Evolutionary conservation across 23 red algal species (phyloP).

Genomic region (Gracilariopsis chorda): DNA sequence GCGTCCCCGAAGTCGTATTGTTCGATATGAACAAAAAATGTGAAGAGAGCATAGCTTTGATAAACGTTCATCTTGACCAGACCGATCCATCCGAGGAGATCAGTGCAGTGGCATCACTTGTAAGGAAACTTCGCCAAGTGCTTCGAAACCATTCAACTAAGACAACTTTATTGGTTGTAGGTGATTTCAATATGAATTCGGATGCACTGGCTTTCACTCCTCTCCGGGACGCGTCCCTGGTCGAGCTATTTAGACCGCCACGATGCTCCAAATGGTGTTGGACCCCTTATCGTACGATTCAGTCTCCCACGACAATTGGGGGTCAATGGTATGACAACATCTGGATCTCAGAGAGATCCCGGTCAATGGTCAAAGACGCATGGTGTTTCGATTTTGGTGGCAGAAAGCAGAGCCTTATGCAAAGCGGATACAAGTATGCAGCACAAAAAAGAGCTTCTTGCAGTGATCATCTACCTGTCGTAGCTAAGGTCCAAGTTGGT

Average conservation of each 20-base stretch:
- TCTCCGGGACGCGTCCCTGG: conserved; percentile 6
- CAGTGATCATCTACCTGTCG: conserved; percentile 51
- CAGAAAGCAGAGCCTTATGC: neutral
- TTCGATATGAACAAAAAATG: neutral
- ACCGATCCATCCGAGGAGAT: conserved; percentile 19
- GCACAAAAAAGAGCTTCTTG: neutral
- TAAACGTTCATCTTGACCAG: conserved; percentile 44
- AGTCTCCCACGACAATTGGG: conserved; percentile 24
- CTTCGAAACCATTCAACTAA: neutral
- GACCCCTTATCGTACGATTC: conserved; percentile 25
- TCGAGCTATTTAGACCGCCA: conserved; percentile 42
- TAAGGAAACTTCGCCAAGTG: neutral
- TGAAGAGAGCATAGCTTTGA: conserved; percentile 1
- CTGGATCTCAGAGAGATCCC: conserved; percentile 11
- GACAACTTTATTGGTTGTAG: neutral
- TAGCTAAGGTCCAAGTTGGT: neutral
- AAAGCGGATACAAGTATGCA: conserved; percentile 25
- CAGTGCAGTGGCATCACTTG: neutral
- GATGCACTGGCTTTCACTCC: conserved; percentile 23
- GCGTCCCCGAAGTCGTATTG: conserved; percentile 8
- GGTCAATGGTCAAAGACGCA: conserved; percentile 7
- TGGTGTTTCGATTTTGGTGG: conserved; percentile 61
- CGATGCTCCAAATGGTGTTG: neutral
- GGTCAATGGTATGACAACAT: conserved; percentile 58
- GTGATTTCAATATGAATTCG: conserved; percentile 58